Conservation (phyloP, 2,329 filamentous ascomycete species). For the Exophiala dermatitidis region DNA sequence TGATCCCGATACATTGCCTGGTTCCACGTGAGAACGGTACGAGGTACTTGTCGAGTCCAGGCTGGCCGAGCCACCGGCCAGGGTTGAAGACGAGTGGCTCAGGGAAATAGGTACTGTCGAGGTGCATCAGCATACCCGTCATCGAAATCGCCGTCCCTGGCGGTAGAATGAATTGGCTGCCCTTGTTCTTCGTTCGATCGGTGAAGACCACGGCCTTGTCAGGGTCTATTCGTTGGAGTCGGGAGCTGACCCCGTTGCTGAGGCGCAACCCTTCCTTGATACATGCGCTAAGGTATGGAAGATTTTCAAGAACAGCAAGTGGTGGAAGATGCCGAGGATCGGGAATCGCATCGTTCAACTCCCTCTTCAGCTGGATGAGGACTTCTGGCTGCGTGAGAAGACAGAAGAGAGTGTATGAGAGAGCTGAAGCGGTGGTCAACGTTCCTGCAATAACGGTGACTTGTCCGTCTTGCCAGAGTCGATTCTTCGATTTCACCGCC, state of each 20-base stretch:
- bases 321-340: not conserved
- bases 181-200: conserved; percentile 1
- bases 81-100: conserved; percentile 33
- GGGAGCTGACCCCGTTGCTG: conserved; percentile 29
- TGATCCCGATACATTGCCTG: conserved; percentile 38
- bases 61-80: not conserved
- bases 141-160: conserved; percentile 26
- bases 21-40: conserved; percentile 38
- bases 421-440: conserved; percentile 10
- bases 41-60: conserved; percentile 30
- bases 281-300: conserved; percentile 30
- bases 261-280: conserved; percentile 33
- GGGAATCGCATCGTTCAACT: not conserved
- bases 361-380: not conserved
- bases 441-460: conserved; percentile 12
- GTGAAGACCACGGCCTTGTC: conserved; percentile 11
- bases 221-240: conserved; percentile 28
- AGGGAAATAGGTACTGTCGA: conserved; percentile 24
- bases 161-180: conserved; percentile 5
- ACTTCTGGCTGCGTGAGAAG: conserved; percentile 8
- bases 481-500: conserved; percentile 11
- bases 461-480: conserved; percentile 15
- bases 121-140: conserved; percentile 25
- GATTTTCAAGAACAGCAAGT: conserved; percentile 24
- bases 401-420: conserved; percentile 7